These are phyloP conservation scores for Pseudomicrostroma phylloplanum DNA, from an alignment of 1,284 basidiomycete genomes.

Conservation along the genomic window DNA sequence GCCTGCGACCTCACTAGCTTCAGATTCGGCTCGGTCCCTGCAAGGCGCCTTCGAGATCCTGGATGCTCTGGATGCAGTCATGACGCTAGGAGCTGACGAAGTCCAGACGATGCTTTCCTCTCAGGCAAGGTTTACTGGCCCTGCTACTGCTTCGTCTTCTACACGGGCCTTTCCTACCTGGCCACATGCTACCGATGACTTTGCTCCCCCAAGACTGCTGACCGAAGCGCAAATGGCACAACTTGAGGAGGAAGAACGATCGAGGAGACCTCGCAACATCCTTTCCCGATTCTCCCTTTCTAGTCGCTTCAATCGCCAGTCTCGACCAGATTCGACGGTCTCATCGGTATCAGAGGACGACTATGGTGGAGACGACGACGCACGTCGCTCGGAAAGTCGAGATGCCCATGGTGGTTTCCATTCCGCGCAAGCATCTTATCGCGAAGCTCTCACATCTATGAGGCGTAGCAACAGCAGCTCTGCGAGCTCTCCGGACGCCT, in stretches of 20 bases:
- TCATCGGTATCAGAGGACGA: conserved; percentile 2
- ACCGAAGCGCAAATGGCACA: not conserved
- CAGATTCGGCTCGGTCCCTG: too few species aligned
- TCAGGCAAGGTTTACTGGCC: not conserved
- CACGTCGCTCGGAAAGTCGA: not conserved
- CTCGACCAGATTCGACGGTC: too few species aligned
- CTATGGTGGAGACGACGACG: conserved; percentile 3
- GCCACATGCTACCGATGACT: not conserved
- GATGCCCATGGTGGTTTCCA: not conserved
- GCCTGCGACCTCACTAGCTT: too few species aligned
- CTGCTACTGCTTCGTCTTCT: not conserved
- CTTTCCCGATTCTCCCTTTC: not conserved
- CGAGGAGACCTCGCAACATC: not conserved
- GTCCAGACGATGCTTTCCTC: not conserved
- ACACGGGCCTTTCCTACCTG: not conserved
- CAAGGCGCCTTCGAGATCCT: not conserved
- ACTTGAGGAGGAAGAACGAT: not conserved
- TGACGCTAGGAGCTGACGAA: not conserved
- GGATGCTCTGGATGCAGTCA: not conserved
- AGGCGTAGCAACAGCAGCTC: not conserved
- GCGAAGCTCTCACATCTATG: too few species aligned
- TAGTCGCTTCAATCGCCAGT: not conserved
- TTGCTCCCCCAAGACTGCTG: not conserved
- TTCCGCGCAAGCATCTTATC: not conserved
- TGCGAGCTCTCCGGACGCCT: not conserved